Percentiles rank a stretch among this genome's conserved stretches.
Conservation (phyloP, 192 early-diverging fungal genomes). For the Entophlyctis luteolus region DNA sequence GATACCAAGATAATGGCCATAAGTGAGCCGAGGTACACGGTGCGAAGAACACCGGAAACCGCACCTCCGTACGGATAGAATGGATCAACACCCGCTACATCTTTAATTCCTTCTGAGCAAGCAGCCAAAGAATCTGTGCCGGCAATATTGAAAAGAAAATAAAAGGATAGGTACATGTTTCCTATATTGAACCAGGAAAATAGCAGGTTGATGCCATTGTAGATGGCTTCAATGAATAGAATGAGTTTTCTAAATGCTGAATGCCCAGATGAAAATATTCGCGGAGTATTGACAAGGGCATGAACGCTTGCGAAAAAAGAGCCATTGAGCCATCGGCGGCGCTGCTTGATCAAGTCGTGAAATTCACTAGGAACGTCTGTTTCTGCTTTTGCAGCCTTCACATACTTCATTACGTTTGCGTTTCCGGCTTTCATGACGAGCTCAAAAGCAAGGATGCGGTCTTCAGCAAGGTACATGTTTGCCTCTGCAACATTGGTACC, state of each 20-base stretch:
- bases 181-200: constrained; percentile 90
- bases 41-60: constrained; percentile 65
- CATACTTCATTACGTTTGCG: constrained; percentile 81
- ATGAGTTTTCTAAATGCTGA: constrained; percentile 65
- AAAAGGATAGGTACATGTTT: constrained; percentile 32
- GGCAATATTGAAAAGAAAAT: constrained; percentile 25
- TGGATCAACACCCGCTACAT: not conserved
- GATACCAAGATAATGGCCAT: constrained; percentile 81
- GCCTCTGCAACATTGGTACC: constrained; percentile 77
- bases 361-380: constrained; percentile 91
- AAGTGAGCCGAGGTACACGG: constrained; percentile 76
- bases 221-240: constrained; percentile 73
- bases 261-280: constrained; percentile 77
- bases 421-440: constrained; percentile 77
- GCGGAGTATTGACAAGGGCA: constrained; percentile 71
- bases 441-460: constrained; percentile 95
- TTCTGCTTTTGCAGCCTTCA: constrained; percentile 79
- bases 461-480: constrained; percentile 89
- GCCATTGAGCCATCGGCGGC: constrained; percentile 94
- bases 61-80: constrained; percentile 36
- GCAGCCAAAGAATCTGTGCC: not conserved
- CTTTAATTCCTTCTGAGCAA: not conserved
- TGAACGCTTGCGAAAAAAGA: constrained; percentile 91
- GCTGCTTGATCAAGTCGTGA: constrained; percentile 92
- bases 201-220: constrained; percentile 74